Percentiles rank a stretch among this genome's conserved stretches.
Evolutionary conservation across 202 grass and related monocot species (phyloP).

Genomic region (Digitaria exilis): DNA sequence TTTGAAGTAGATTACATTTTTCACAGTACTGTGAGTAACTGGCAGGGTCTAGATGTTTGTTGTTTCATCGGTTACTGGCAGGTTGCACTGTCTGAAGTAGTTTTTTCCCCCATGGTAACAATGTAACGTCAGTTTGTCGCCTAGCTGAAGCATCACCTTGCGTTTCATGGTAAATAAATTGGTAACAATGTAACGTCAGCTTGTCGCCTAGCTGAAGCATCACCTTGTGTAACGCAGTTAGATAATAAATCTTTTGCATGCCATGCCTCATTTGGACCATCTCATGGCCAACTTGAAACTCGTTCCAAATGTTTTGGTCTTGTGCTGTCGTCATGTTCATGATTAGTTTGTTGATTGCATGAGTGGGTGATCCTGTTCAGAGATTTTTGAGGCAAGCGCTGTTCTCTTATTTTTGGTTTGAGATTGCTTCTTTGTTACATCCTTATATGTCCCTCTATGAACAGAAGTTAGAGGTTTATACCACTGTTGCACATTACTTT

Average conservation of each 20-base stretch:
- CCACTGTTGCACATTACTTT: slow-evolving; percentile 4
- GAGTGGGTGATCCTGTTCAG: not conserved
- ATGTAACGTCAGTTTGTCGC: not conserved
- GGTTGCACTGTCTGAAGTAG: not conserved
- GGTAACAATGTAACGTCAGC: too few relatives aligned
- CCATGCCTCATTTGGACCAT: not conserved
- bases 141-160: slow-evolving; percentile 19
- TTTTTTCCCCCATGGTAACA: not conserved
- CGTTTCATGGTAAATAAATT: too few relatives aligned
- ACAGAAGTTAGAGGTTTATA: too few relatives aligned
- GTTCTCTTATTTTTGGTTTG: too few relatives aligned
- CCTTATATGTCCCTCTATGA: too few relatives aligned
- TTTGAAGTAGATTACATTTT: not conserved
- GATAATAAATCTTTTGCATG: slow-evolving; percentile 11
- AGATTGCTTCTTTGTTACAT: too few relatives aligned
- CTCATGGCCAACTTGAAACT: not conserved
- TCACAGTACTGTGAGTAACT: not conserved
- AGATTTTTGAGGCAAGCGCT: slow-evolving; percentile 3
- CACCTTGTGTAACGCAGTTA: slow-evolving; percentile 5
- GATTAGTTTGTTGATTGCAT: slow-evolving; percentile 18
- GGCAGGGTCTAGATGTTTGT: not conserved
- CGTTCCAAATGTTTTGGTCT: not conserved
- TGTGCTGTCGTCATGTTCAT: not conserved
- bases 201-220: too few relatives aligned
- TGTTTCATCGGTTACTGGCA: not conserved